Evolutionary conservation across 2,329 filamentous ascomycete species (phyloP), one percentile per base, ranked within the genome.

Genomic region (Aspergillus sp.): DNA sequence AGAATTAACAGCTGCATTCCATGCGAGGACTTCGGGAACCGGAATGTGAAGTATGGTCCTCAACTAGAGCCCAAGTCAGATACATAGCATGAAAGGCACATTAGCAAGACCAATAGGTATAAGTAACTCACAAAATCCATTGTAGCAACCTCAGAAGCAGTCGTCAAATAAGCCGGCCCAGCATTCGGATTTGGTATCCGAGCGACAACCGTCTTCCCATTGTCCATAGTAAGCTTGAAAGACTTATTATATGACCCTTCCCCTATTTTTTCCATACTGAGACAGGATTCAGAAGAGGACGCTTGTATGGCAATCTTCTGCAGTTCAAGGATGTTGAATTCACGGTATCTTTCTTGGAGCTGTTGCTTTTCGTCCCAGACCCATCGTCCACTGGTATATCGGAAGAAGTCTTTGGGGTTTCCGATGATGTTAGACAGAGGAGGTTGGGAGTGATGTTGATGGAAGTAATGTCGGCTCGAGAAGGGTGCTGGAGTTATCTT

Each of bases 81-180:
- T 21, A 27, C 42, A 19, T 3, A 32, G 30, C 30, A 32, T 32
- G 30, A 4, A 32, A 4, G 30, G 10, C 8, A 6, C 5, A 39
- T 25, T 11, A 38, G 21, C 11, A 21, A 41, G 56, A 15, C n/a
- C 5, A 30, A 19, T 10, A 32, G 23, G 25, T 30, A 1, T 17
- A 49, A n/a, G 6, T 1, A 5, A 30, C 23, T 32, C 54, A 66
- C 61, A 59, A 61, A 62, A 8, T 66, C 57, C 48, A 64, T 62
- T 3, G 57, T 68, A 3, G 68, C 69, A 15, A 72, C 68, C 53
- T 72, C 70, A 17, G 60, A 61, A 3, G 69, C 69, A 17, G 67
- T 70, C 1, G 62, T 66, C 30, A 58, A 64, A 25, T 59, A 51
- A 6, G 61, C 23, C 7, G 59, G 64, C 1, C 68, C 69, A 5